These are phyloP conservation scores for Schizophyllum amplum DNA, from an alignment of 1,284 basidiomycete genomes.

Conservation along the genomic window DNA sequence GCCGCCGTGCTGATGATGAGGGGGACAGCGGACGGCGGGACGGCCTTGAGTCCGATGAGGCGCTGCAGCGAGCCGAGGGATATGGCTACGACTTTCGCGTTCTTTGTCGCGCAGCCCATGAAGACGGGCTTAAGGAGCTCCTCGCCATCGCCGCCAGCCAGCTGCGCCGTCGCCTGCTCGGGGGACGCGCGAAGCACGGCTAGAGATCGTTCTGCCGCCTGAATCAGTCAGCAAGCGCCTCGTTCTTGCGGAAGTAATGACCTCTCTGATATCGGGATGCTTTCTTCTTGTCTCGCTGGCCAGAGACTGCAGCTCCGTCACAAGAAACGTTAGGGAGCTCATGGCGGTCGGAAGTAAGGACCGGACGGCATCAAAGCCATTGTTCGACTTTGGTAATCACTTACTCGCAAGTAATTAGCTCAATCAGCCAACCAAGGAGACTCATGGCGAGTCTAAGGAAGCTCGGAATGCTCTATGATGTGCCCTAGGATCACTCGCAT, in stretches of 20 bases:
- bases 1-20: conserved; percentile 76
- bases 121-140: conserved; percentile 85
- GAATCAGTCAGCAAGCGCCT: conserved; percentile 2
- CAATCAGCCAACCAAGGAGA: too few species aligned
- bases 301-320: conserved; percentile 55
- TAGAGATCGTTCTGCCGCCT: conserved; percentile 80
- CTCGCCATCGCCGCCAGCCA: conserved; percentile 63
- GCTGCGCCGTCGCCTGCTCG: conserved; percentile 54
- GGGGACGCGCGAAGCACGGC: conserved; percentile 70
- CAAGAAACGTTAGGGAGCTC: conserved; percentile 39
- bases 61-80: conserved; percentile 89
- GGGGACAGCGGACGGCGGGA: conserved; percentile 73
- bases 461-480: too few species aligned
- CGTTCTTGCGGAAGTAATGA: conserved; percentile 21
- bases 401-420: too few species aligned
- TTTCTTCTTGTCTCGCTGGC: conserved; percentile 76
- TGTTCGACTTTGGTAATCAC: too few species aligned
- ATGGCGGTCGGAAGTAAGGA: conserved; percentile 15
- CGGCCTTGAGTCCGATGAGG: conserved; percentile 80
- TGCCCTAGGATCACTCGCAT: too few species aligned
- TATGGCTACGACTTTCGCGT: conserved; percentile 90
- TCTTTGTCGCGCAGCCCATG: conserved; percentile 90
- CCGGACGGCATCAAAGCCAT: too few species aligned
- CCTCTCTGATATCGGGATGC: conserved; percentile 80
- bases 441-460: too few species aligned